Evolutionary conservation across 78 protist species (phyloP).

Genomic region (Planoprotostelium fungivorum): DNA sequence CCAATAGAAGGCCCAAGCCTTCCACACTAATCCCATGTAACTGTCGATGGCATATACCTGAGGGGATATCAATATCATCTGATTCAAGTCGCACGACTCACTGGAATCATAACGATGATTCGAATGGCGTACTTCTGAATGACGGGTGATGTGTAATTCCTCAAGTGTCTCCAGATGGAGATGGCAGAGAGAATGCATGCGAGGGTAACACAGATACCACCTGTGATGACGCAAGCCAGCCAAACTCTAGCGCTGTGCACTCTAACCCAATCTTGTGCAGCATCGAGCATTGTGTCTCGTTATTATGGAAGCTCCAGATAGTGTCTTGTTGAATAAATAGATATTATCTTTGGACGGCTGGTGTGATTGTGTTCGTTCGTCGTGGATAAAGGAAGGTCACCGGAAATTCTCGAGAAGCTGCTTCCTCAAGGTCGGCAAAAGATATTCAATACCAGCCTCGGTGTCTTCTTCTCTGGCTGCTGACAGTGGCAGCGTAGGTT

Average conservation of each 20-base stretch:
- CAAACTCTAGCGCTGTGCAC: neutral
- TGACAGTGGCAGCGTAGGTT: no score
- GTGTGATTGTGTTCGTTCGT: no score
- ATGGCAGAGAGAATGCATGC: conserved; percentile 28
- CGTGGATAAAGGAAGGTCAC: no score
- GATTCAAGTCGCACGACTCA: neutral
- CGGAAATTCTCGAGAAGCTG: no score
- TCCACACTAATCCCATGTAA: conserved; percentile 39
- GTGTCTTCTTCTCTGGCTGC: no score
- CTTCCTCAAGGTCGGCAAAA: no score
- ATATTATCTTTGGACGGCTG: no score
- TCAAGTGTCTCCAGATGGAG: conserved; percentile 40
- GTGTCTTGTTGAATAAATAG: no score
- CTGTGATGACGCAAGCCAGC: conserved; percentile 2
- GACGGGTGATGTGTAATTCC: conserved; percentile 39
- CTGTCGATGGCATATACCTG: conserved; percentile 43
- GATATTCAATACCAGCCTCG: no score
- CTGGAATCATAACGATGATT: conserved; percentile 62
- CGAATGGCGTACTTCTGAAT: conserved; percentile 52
- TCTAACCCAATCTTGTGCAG: neutral
- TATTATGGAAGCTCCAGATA: no score
- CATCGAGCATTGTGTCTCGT: neutral
- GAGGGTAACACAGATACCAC: conserved; percentile 20
- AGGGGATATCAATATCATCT: neutral
- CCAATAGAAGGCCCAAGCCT: conserved; percentile 26